A percentile compares a stretch with the other conserved stretches of the same genome.
These are phyloP conservation scores for Aspergillus diversus DNA, from an alignment of 495 filamentous ascomycete genomes.

Conservation along the genomic window DNA sequence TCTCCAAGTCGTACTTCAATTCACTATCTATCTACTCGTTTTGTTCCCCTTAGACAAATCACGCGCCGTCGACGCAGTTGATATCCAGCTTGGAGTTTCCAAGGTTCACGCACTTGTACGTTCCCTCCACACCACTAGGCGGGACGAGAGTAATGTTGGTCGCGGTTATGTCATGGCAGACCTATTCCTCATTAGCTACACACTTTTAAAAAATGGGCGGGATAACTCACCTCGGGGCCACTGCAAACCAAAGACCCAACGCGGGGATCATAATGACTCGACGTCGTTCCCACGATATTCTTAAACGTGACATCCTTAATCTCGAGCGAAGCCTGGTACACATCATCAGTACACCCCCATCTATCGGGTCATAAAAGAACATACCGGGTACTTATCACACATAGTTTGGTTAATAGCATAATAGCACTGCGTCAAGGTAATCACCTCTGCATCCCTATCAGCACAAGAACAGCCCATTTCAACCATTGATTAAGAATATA, in stretches of 20 bases:
- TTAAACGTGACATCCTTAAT: slow-evolving; percentile 18
- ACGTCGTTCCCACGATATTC: slow-evolving; percentile 14
- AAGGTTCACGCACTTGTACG: background rate
- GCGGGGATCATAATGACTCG: slow-evolving; percentile 10
- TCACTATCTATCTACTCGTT: background rate
- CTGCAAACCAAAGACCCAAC: slow-evolving; percentile 14
- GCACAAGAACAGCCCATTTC: too few relatives aligned
- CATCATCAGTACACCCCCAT: background rate
- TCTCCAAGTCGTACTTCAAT: background rate
- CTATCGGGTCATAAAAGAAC: background rate
- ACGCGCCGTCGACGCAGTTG: background rate
- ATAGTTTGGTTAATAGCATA: slow-evolving; percentile 13
- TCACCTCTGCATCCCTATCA: background rate
- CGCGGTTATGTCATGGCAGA: slow-evolving; percentile 13
- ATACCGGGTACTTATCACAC: slow-evolving; percentile 12
- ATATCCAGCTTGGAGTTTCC: background rate
- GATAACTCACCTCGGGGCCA: slow-evolving; percentile 13
- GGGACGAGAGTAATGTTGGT: slow-evolving; percentile 12
- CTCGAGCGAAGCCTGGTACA: background rate
- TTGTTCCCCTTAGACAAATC: background rate
- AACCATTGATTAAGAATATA: too few relatives aligned
- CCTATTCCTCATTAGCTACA: slow-evolving; percentile 1
- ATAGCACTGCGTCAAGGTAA: slow-evolving; percentile 11
- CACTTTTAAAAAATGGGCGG: too few relatives aligned
- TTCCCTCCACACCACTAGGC: slow-evolving; percentile 10